Evolutionary conservation across 139 green algal species (phyloP).

Genomic region (Astrephomene gubernaculifera): DNA sequence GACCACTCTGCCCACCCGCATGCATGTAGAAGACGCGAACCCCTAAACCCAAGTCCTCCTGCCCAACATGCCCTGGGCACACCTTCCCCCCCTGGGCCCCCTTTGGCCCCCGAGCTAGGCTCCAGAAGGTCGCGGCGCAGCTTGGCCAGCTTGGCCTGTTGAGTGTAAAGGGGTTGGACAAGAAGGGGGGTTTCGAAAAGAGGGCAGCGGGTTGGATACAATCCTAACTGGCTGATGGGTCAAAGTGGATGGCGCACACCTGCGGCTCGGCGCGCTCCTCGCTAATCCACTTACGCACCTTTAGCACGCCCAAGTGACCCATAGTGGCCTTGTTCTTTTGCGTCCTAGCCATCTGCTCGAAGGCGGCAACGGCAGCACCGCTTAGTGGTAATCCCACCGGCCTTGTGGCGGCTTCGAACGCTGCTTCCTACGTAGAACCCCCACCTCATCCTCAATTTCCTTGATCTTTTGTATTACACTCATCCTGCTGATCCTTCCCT

Average conservation of each 20-base stretch:
- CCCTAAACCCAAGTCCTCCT: background rate
- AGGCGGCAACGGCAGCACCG: background rate
- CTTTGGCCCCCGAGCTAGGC: conserved; percentile 69
- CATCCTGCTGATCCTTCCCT: conserved; percentile 37
- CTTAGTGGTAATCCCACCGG: background rate
- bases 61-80: background rate
- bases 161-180: too few species aligned
- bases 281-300: too few species aligned
- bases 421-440: background rate
- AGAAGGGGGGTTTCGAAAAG: too few species aligned
- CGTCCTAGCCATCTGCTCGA: conserved; percentile 94
- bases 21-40: background rate
- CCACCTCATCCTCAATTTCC: conserved; percentile 87
- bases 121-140: conserved; percentile 95
- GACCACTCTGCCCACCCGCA: background rate
- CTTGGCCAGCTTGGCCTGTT: conserved; percentile 99
- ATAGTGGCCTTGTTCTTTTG: conserved; percentile 99
- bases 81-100: conserved; percentile 82
- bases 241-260: too few species aligned
- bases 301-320: conserved; percentile 93
- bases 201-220: too few species aligned
- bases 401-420: background rate
- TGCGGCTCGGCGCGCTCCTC: too few species aligned
- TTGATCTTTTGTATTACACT: conserved; percentile 72
- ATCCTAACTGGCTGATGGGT: too few species aligned